Evolutionary conservation across 495 filamentous ascomycete genomes (phyloP).

Genomic region (Xylaria palmicola): DNA sequence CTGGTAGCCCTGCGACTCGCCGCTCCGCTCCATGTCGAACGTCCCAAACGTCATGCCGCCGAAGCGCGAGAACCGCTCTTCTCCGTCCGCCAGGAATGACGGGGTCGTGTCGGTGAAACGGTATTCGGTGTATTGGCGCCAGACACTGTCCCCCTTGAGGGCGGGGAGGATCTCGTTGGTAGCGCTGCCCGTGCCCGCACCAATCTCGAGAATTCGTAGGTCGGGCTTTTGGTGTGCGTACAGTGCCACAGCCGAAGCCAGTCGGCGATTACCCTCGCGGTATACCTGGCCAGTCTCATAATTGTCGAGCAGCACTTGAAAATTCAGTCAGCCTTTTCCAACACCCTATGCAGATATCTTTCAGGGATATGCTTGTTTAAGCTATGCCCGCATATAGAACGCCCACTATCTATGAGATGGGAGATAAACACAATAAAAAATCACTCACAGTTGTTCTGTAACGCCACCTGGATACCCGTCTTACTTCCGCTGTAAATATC

Average conservation of each 20-base stretch:
- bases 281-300: neutral
- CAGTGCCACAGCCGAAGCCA: neutral
- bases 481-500: neutral
- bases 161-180: neutral
- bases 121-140: neutral
- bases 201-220: neutral
- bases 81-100: neutral
- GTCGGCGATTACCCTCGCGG: neutral
- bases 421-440: neutral
- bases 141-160: neutral
- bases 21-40: neutral
- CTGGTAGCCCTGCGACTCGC: constrained; percentile 20
- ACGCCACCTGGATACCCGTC: neutral
- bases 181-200: neutral
- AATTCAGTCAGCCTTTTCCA: neutral
- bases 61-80: neutral
- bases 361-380: neutral
- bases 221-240: neutral
- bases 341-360: neutral
- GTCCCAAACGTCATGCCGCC: neutral
- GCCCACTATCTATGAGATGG: neutral
- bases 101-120: neutral
- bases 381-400: neutral
- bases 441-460: neutral
- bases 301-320: neutral